Evolutionary conservation across 192 early-diverging fungal species (phyloP).

Genomic region (Coemansia sp.): DNA sequence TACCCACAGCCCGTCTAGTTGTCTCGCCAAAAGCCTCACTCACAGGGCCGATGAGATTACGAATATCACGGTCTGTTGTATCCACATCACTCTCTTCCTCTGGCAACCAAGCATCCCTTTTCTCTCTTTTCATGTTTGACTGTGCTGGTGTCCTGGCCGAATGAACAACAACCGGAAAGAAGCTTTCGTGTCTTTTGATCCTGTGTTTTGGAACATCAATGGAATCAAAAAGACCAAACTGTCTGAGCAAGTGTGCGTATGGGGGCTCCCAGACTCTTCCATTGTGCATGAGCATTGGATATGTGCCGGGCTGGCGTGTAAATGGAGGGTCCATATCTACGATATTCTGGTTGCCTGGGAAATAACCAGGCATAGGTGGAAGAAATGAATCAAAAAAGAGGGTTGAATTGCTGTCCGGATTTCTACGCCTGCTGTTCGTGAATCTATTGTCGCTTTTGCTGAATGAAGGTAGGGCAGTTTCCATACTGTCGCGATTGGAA

Average conservation of each 20-base stretch:
- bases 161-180: slow-evolving; percentile 31
- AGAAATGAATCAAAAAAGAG: not conserved
- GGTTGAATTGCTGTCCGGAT: not conserved
- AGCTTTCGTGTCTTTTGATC: slow-evolving; percentile 6
- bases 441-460: slow-evolving; percentile 43
- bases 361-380: not conserved
- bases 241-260: slow-evolving; percentile 36
- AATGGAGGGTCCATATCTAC: slow-evolving; percentile 6
- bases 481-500: not conserved
- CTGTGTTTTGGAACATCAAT: slow-evolving; percentile 14
- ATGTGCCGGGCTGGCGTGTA: not conserved
- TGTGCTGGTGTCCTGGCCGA: slow-evolving; percentile 7
- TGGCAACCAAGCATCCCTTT: not conserved
- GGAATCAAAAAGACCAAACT: slow-evolving; percentile 41
- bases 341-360: not conserved
- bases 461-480: not conserved
- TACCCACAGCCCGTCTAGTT: slow-evolving; percentile 43
- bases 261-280: slow-evolving; percentile 27
- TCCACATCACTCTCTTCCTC: not conserved
- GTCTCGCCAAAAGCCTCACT: slow-evolving; percentile 44
- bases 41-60: slow-evolving; percentile 26
- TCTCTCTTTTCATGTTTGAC: not conserved
- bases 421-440: not conserved
- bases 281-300: not conserved
- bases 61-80: slow-evolving; percentile 16